Evolutionary conservation across 176 grass and related monocot species (phyloP).

Genomic region (Zea mays): Zm-B73-REFERENCE-NAM-5.0 NC_050098.1:210649501-210650000

Average conservation of each 20-base stretch:
- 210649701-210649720: slow-evolving; percentile 35
- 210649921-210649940: slow-evolving; percentile 58
- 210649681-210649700: slow-evolving; percentile 30
- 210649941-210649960: slow-evolving; percentile 63
- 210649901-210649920: slow-evolving; percentile 45
- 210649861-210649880: slow-evolving; percentile 76
- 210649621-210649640: slow-evolving; percentile 41
- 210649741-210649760: too few relatives aligned
- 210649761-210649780: not conserved
- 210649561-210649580: not conserved
- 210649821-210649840: slow-evolving; percentile 14
- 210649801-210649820: slow-evolving; percentile 39
- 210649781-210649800: not conserved
- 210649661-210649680: slow-evolving; percentile 53
- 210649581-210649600: not conserved
- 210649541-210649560: not conserved
- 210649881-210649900: slow-evolving; percentile 74
- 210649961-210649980: slow-evolving; percentile 58
- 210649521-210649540: slow-evolving; percentile 55
- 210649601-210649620: not conserved
- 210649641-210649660: not conserved
- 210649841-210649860: slow-evolving; percentile 50
- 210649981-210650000: slow-evolving; percentile 49
- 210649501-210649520: slow-evolving; percentile 45
- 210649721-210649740: slow-evolving; percentile 75